Evolutionary conservation across 176 grass and related monocot genomes (phyloP).

Genomic region (Tillandsia fasciculata): DNA sequence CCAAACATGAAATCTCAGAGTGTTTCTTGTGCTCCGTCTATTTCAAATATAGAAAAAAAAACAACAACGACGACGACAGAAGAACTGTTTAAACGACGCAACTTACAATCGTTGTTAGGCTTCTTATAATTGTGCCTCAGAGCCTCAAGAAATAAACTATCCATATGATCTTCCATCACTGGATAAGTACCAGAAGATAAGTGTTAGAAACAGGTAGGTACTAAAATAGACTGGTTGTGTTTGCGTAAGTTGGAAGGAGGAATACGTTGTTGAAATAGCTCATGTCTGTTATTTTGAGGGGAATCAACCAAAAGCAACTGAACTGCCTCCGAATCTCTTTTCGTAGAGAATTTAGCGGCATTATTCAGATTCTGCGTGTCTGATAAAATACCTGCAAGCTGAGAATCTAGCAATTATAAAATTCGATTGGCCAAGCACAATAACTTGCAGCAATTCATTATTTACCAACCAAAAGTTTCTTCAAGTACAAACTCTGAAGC

Average conservation of each 20-base stretch:
- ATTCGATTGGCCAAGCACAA: background rate
- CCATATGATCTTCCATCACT: conserved; percentile 57
- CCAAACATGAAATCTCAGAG: background rate
- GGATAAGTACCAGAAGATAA: conserved; percentile 21
- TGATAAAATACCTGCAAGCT: conserved; percentile 64
- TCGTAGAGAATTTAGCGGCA: conserved; percentile 25
- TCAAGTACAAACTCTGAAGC: conserved; percentile 34
- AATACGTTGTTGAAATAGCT: conserved; percentile 60
- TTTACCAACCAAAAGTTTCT: conserved; percentile 51
- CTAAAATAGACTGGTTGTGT: background rate
- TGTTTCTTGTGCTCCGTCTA: background rate
- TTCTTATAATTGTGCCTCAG: conserved; percentile 37
- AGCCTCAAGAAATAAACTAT: conserved; percentile 41
- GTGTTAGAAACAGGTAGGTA: background rate
- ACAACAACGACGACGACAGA: background rate
- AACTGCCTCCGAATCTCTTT: conserved; percentile 58
- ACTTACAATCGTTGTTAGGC: conserved; percentile 28
- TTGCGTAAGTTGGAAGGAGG: conserved; percentile 12
- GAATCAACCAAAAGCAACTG: conserved; percentile 35
- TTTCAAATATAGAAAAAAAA: background rate
- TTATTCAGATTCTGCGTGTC: conserved; percentile 44
- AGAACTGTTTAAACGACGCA: background rate
- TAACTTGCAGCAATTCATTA: conserved; percentile 14
- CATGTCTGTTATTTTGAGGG: conserved; percentile 30
- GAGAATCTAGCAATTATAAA: conserved; percentile 10